Conservation (phyloP, 345 rosid genomes). For the Jatropha curcas region DNA sequence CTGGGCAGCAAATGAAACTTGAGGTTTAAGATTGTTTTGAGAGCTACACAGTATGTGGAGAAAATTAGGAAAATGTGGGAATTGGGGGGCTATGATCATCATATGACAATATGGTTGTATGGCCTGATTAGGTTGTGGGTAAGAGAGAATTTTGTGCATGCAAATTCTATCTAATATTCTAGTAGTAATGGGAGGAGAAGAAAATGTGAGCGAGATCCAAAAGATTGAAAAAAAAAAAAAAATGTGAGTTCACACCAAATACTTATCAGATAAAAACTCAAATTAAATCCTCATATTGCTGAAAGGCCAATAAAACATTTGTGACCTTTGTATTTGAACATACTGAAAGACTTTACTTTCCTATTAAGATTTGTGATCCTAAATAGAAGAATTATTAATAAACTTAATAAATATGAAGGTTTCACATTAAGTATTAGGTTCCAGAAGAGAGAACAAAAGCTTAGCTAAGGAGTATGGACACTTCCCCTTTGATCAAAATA, state of each 20-base stretch:
- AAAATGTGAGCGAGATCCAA: too few species aligned
- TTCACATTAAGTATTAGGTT: neutral
- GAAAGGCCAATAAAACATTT: neutral
- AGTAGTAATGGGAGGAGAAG: neutral
- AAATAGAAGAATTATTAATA: neutral
- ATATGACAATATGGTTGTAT: neutral
- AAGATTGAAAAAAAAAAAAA: too few species aligned
- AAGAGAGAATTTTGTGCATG: neutral
- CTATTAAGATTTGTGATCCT: neutral
- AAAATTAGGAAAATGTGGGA: neutral
- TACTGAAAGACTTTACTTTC: too few species aligned
- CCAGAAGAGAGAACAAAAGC: too few species aligned
- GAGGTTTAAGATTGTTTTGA: neutral
- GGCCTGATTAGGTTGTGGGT: neutral
- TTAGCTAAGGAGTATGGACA: too few species aligned
- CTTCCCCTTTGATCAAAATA: neutral
- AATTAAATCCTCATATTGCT: neutral
- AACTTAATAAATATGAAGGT: neutral
- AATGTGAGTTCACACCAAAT: neutral
- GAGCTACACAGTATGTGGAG: neutral
- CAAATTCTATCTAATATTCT: neutral
- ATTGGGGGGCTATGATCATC: neutral
- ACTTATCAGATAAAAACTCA: neutral
- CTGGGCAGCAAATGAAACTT: neutral
- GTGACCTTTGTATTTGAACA: too few species aligned